Evolutionary conservation across 2,329 filamentous ascomycete species (phyloP).

Genomic region (Epichloe coenophiala): DNA sequence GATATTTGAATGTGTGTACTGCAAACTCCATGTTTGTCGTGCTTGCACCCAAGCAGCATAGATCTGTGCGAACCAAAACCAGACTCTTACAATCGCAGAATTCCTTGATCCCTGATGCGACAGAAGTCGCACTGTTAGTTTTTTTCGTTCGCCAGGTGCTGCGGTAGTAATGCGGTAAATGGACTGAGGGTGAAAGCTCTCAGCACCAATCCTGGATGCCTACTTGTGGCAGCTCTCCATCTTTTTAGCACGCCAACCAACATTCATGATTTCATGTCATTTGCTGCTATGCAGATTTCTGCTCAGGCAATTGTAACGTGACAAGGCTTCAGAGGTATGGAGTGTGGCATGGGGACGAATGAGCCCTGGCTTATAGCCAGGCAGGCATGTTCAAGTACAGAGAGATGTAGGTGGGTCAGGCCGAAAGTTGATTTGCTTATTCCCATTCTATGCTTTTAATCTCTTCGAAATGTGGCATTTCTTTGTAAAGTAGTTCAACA

Average conservation of each 20-base stretch:
- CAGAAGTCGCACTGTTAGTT: neutral
- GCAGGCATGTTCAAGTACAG: neutral
- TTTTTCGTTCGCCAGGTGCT: too few relatives aligned
- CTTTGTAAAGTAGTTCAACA: neutral
- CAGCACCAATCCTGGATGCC: too few relatives aligned
- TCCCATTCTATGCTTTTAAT: neutral
- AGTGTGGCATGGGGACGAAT: neutral
- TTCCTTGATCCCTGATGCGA: neutral
- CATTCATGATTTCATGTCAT: neutral
- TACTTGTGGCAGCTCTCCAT: neutral
- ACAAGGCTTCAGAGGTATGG: neutral
- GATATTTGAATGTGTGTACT: constrained; percentile 57
- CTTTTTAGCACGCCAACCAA: too few relatives aligned
- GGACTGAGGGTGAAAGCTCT: too few relatives aligned
- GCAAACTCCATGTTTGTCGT: constrained; percentile 52
- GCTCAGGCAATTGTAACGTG: neutral
- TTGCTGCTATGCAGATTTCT: neutral
- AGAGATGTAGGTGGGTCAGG: neutral
- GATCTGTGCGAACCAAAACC: neutral
- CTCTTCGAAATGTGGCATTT: neutral
- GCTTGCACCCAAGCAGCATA: constrained; percentile 34
- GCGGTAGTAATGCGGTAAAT: too few relatives aligned
- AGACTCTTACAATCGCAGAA: neutral
- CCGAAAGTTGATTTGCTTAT: neutral
- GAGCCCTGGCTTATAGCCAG: neutral